Conservation (phyloP, 208 protist genomes). For the Eutreptiella sp. region DNA sequence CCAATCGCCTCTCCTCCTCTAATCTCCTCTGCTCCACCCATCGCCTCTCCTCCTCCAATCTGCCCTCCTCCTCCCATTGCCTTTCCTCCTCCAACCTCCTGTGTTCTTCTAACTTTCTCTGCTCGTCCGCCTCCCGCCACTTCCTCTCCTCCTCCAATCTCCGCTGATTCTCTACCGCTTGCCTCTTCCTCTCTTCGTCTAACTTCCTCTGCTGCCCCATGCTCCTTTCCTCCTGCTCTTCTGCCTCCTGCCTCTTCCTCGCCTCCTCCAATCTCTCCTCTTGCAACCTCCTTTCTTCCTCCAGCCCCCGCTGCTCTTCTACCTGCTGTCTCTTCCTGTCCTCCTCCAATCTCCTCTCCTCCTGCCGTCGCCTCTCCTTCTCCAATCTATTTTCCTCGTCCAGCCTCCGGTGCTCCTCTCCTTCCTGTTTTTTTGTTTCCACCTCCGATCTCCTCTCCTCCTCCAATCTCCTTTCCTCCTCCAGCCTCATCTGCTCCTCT, state of each 20-base stretch:
- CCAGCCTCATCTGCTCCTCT: too few relatives aligned
- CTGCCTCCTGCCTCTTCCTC: neutral
- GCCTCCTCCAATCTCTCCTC: conserved; percentile 1
- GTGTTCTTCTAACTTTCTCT: neutral
- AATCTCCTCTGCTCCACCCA: neutral
- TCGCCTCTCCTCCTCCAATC: neutral
- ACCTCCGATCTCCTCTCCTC: too few relatives aligned
- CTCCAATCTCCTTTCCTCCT: too few relatives aligned
- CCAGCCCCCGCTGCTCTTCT: neutral
- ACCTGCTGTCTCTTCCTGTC: conserved; percentile 2
- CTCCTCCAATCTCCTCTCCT: too few relatives aligned
- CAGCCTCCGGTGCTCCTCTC: too few relatives aligned
- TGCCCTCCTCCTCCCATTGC: neutral
- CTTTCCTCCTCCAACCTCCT: conserved; percentile 10
- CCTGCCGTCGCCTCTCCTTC: too few relatives aligned
- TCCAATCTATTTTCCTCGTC: too few relatives aligned
- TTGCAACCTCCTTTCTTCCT: conserved; percentile 4
- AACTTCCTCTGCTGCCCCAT: conserved; percentile 2
- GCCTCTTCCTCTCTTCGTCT: conserved; percentile 6
- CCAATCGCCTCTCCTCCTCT: neutral
- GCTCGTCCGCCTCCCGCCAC: neutral
- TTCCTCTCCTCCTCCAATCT: neutral
- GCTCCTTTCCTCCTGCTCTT: conserved; percentile 12
- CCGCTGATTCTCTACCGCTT: neutral
- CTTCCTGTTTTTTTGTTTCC: too few relatives aligned